phyloP scores from a whole-genome alignment of 257 asterid species.

The Solanum bukasovii region DNA sequence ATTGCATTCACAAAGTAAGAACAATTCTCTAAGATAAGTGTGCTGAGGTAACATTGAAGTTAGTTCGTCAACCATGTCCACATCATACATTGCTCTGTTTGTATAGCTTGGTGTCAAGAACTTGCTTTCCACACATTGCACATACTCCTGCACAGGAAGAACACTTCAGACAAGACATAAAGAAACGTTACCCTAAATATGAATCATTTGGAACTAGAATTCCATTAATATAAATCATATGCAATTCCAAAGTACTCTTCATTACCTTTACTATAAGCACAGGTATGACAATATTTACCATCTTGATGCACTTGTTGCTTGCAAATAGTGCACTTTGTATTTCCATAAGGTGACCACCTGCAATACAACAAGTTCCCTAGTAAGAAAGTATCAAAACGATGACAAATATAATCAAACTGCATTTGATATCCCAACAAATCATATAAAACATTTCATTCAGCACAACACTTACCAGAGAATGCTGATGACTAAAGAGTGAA shows the following conservation, averaged over 20 bases:
- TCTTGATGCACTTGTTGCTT: slow-evolving; percentile 99
- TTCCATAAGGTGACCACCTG: slow-evolving; percentile 95
- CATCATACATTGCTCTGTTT: slow-evolving; percentile 91
- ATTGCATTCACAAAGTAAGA: not conserved
- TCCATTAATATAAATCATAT: not conserved
- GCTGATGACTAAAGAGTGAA: not conserved
- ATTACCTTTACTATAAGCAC: slow-evolving; percentile 94
- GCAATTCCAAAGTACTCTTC: not conserved
- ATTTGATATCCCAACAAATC: not conserved
- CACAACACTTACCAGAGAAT: not conserved
- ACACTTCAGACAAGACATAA: not conserved
- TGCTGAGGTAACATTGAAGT: not conserved
- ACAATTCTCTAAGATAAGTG: not conserved
- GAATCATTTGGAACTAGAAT: not conserved
- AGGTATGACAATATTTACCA: slow-evolving; percentile 91
- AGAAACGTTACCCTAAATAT: not conserved
- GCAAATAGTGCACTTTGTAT: slow-evolving; percentile 72
- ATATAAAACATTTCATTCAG: not conserved
- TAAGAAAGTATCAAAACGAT: not conserved
- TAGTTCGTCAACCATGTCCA: not conserved
- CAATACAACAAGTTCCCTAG: not conserved
- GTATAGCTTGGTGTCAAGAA: slow-evolving; percentile 86
- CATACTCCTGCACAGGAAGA: slow-evolving; percentile 74
- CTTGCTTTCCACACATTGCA: slow-evolving; percentile 99
- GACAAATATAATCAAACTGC: not conserved